These are phyloP conservation scores for Delonix regia DNA, from an alignment of 306 rosid species.

Conservation along the genomic window DNA sequence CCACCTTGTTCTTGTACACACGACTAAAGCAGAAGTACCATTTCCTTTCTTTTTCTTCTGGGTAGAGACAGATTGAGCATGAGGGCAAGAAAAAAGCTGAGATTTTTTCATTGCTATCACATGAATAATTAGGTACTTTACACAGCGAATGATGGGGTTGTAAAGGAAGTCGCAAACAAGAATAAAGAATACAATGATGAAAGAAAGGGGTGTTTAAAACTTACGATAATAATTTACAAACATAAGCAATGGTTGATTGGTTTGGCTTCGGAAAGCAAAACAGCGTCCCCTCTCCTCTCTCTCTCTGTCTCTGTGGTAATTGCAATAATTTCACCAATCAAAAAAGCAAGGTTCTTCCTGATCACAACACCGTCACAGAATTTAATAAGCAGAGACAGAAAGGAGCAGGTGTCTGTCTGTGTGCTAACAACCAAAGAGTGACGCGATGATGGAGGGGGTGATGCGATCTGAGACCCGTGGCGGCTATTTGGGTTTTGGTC, in stretches of 20 bases:
- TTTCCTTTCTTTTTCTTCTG: not conserved
- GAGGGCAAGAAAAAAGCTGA: slow-evolving; percentile 13
- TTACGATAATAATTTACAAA: slow-evolving; percentile 27
- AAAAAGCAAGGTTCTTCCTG: slow-evolving; percentile 1
- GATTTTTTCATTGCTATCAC: slow-evolving; percentile 12
- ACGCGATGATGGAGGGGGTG: not conserved
- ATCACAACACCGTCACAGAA: slow-evolving; percentile 29
- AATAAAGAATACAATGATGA: slow-evolving; percentile 1
- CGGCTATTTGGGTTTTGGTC: slow-evolving; percentile 13
- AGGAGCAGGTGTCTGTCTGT: not conserved
- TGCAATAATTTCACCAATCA: slow-evolving; percentile 17
- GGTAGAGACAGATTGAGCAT: not conserved
- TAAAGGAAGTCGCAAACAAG: slow-evolving; percentile 11
- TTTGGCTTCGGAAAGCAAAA: slow-evolving; percentile 33
- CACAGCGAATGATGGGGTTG: slow-evolving; percentile 31
- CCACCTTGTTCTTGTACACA: slow-evolving; percentile 7
- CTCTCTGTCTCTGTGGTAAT: not conserved
- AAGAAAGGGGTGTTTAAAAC: not conserved
- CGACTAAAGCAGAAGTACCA: slow-evolving; percentile 21
- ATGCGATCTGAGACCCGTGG: slow-evolving; percentile 26
- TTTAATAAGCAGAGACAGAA: slow-evolving; percentile 21
- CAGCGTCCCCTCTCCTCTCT: not conserved
- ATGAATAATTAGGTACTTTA: slow-evolving; percentile 43
- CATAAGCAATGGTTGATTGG: slow-evolving; percentile 22
- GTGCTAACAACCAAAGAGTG: not conserved